Conservation (phyloP, 73 alveolate species). For the Paramecium caudatum region DNA sequence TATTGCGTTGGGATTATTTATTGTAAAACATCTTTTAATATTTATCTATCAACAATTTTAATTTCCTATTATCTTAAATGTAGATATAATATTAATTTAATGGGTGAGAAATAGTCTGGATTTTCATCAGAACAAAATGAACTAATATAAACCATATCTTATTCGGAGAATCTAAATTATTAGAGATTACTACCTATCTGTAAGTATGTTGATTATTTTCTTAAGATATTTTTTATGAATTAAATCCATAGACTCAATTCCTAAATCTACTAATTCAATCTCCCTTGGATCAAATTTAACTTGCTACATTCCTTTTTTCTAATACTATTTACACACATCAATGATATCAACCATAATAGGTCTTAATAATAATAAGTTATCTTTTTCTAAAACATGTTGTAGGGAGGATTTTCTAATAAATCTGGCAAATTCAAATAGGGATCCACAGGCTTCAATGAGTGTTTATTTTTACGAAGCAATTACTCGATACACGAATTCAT, state of each 20-base stretch:
- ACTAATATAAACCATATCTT: slow-evolving; percentile 21
- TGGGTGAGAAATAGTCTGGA: slow-evolving; percentile 21
- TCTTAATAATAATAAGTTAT: background rate
- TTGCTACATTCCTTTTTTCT: background rate
- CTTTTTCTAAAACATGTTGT: background rate
- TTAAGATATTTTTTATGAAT: slow-evolving; percentile 33
- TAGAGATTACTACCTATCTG: background rate
- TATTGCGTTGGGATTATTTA: background rate
- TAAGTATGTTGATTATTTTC: background rate
- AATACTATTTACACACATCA: background rate
- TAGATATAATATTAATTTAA: background rate
- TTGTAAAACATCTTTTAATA: background rate
- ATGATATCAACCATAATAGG: slow-evolving; percentile 43
- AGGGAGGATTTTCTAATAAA: background rate
- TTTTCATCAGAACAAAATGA: slow-evolving; percentile 41
- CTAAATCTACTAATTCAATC: slow-evolving; percentile 1
- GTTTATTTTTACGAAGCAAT: background rate
- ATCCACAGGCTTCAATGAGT: background rate
- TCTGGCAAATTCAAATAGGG: background rate
- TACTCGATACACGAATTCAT: background rate
- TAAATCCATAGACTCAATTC: background rate
- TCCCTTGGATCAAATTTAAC: slow-evolving; percentile 26
- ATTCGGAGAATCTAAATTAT: background rate
- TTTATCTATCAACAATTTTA: background rate
- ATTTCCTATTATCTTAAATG: slow-evolving; percentile 34